Conservation (phyloP, 192 early-diverging fungal genomes). For the Rhizoclosmatium globosum region DNA sequence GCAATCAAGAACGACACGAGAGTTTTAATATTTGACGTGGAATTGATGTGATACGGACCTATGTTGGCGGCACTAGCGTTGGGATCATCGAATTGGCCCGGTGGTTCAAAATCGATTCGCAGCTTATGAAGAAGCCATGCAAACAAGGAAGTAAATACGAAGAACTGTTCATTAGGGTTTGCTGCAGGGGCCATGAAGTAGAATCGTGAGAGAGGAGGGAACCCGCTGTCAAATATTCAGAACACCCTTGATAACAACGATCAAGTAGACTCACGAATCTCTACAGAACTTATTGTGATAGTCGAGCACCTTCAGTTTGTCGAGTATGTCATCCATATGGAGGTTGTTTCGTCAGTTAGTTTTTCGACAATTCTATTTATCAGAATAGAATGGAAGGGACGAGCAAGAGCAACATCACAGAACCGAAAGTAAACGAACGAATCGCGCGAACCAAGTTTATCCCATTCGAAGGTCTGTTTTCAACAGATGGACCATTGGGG, state of each 20-base stretch:
- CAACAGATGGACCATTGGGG: neutral
- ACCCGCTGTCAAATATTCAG: slow-evolving; percentile 36
- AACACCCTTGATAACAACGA: neutral
- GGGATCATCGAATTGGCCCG: slow-evolving; percentile 69
- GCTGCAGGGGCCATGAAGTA: slow-evolving; percentile 49
- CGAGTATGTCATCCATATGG: slow-evolving; percentile 57
- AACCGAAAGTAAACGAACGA: neutral
- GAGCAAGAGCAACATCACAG: neutral
- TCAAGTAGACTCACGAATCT: slow-evolving; percentile 44
- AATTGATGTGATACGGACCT: slow-evolving; percentile 36
- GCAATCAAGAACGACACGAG: slow-evolving; percentile 19
- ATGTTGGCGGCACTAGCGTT: slow-evolving; percentile 65
- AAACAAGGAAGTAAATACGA: slow-evolving; percentile 57
- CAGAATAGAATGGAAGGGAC: neutral
- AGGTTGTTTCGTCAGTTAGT: neutral
- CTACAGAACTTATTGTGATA: slow-evolving; percentile 59
- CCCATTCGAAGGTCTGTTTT: neutral
- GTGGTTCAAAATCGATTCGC: slow-evolving; percentile 52
- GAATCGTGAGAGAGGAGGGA: slow-evolving; percentile 51
- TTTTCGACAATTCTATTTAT: slow-evolving; percentile 2
- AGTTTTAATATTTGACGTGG: neutral
- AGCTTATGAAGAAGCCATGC: slow-evolving; percentile 57
- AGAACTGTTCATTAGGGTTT: slow-evolving; percentile 69
- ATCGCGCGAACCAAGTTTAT: slow-evolving; percentile 8
- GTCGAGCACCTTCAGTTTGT: slow-evolving; percentile 57